Evolutionary conservation across 805 yeast genomes (phyloP).

Genomic region (Wickerhamomyces rabaulensis): DNA sequence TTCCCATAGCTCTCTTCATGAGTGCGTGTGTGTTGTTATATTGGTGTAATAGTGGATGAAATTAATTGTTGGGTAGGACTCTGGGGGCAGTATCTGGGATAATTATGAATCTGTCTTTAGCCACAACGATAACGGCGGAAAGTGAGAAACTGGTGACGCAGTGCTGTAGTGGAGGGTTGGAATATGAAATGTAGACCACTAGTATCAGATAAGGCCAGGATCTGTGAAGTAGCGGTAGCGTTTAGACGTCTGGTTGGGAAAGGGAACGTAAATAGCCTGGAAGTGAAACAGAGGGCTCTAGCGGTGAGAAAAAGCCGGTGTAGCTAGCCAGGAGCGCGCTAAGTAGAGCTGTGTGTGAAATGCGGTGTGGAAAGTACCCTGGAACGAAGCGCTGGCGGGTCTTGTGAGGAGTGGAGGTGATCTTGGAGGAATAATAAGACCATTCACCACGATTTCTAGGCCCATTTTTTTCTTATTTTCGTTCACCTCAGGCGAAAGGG

Average conservation of each 20-base stretch:
- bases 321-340: background rate
- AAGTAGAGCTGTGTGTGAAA: no score
- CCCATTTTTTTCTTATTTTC: background rate
- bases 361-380: no score
- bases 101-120: background rate
- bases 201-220: no score
- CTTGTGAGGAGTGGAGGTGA: background rate
- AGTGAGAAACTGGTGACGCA: background rate
- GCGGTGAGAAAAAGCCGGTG: background rate
- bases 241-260: background rate
- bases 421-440: background rate
- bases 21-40: background rate
- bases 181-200: no score
- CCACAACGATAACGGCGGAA: background rate
- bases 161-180: background rate
- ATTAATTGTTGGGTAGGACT: background rate
- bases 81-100: background rate
- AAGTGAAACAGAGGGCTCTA: background rate
- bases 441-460: background rate
- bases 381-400: no score
- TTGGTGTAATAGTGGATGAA: background rate
- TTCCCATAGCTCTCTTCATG: conserved; percentile 25
- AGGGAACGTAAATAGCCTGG: background rate
- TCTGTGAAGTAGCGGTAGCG: no score
- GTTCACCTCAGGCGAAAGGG: background rate